Evolutionary conservation across 1,284 basidiomycete species (phyloP).

Genomic region (Heterobasidion parviporum): DNA sequence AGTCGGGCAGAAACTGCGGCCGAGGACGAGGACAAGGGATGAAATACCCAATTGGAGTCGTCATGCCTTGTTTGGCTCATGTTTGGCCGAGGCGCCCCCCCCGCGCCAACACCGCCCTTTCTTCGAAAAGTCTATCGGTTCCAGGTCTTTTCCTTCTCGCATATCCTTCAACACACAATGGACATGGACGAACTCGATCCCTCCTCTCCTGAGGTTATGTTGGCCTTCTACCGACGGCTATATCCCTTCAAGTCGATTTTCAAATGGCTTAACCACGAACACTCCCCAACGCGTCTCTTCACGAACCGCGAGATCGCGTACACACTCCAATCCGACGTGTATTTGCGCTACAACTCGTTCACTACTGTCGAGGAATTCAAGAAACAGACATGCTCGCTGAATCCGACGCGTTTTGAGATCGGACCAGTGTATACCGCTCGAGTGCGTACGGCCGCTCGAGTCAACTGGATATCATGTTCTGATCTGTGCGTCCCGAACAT

Average conservation of each 20-base stretch:
- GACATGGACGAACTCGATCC: slow-evolving; percentile 13
- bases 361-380: slow-evolving; percentile 83
- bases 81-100: no score
- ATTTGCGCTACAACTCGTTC: slow-evolving; percentile 95
- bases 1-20: neutral
- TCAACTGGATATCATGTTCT: neutral
- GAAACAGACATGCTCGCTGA: slow-evolving; percentile 77
- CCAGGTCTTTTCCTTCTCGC: neutral
- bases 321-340: slow-evolving; percentile 86
- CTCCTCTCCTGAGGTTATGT: slow-evolving; percentile 45
- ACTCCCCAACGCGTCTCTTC: slow-evolving; percentile 67
- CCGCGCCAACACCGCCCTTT: no score
- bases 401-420: slow-evolving; percentile 93
- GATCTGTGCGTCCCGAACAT: neutral
- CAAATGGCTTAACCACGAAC: slow-evolving; percentile 92
- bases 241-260: slow-evolving; percentile 95
- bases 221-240: slow-evolving; percentile 84
- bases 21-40: no score
- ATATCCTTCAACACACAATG: slow-evolving; percentile 1
- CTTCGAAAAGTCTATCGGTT: no score
- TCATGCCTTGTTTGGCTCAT: no score
- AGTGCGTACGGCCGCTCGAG: slow-evolving; percentile 35
- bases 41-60: no score
- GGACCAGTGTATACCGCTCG: slow-evolving; percentile 89
- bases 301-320: slow-evolving; percentile 97